A percentile compares a stretch with the other conserved stretches of the same genome.
phyloP scores from a whole-genome alignment of 2,329 filamentous ascomycete species.

The Thelonectria rubi region DNA sequence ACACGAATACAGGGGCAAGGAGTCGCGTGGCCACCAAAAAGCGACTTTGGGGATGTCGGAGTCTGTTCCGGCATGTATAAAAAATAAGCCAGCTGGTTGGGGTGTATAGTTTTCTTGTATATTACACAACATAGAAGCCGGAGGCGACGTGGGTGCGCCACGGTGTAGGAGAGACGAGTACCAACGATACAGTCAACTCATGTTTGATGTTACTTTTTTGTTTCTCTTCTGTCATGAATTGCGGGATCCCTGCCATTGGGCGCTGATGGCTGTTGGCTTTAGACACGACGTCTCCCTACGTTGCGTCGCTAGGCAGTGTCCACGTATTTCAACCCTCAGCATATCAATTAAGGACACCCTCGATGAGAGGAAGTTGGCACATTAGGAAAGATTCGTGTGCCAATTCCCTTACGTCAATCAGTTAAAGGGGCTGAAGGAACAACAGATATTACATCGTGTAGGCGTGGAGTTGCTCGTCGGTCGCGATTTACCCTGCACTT shows the following conservation, averaged over 20 bases:
- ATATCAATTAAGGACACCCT: too few relatives aligned
- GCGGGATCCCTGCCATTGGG: too few relatives aligned
- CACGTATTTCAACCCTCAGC: too few relatives aligned
- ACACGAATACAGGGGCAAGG: conserved; percentile 13
- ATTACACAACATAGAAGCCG: conserved; percentile 24
- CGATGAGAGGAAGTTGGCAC: too few relatives aligned
- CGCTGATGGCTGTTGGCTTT: too few relatives aligned
- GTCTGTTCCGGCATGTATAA: conserved; percentile 28
- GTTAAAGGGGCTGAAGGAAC: background rate
- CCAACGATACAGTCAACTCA: conserved; percentile 1
- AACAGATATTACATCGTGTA: background rate
- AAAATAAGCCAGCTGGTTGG: conserved; percentile 15
- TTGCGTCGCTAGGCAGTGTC: too few relatives aligned
- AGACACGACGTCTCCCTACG: too few relatives aligned
- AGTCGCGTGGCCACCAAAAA: conserved; percentile 24
- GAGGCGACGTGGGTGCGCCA: background rate
- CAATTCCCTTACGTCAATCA: too few relatives aligned
- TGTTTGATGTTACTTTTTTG: background rate
- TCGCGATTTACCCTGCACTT: background rate
- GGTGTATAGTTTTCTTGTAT: conserved; percentile 36
- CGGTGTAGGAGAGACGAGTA: conserved; percentile 4
- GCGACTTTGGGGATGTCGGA: conserved; percentile 8
- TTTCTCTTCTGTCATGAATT: background rate
- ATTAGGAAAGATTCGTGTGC: too few relatives aligned
- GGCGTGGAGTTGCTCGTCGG: background rate